Evolutionary conservation across 129 eudicot species (phyloP), one percentile per base, ranked within the genome.

Genomic region (Scalesia atractyloides): DNA sequence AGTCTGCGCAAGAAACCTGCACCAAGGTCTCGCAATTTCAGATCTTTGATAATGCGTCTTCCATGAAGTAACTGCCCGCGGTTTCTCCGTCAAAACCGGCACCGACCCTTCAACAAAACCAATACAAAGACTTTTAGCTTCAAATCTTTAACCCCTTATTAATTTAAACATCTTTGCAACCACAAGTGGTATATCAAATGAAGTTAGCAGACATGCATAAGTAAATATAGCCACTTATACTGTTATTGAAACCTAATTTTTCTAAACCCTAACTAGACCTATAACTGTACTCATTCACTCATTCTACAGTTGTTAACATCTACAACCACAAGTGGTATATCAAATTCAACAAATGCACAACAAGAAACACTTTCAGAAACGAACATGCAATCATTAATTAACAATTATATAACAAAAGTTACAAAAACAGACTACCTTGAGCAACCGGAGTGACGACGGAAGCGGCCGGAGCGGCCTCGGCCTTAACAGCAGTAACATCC

Each of bases 11-110:
- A 92, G 85, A 66, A 92, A 89, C 76, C 72, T 84, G 76, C 91
- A 86, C 97, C 96, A 89, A 79, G 97, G 96, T 5, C 80, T 48
- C n/a, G 74, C 70, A 16, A 80, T 73, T 57, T 82, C 84, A 37
- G 14, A 71, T 66, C 70, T 64, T 73, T 65, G 79, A 54, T 61
- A 75, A 79, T 74, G 91, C 66, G 73, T 86, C 72, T 83, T 85
- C 90, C 79, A 79, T 5, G 88, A 81, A 70, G 91, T 57, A 58
- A 81, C 72, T 2, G 88, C 82, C 53, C 78, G 74, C 0, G 79
- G 80, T 64, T 82, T 89, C 52, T 86, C 86, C 14, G 60, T 76
- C 9, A 59, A 41, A 79, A 79, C 64, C n/a, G 97, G 89, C 58
- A 84, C 64, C 9, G 82, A 62, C 12, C 82, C 94, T 87, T 59